Base-by-base conservation (phyloP, 352 stramenopile genomes). In the Pythium insidiosum region DNA sequence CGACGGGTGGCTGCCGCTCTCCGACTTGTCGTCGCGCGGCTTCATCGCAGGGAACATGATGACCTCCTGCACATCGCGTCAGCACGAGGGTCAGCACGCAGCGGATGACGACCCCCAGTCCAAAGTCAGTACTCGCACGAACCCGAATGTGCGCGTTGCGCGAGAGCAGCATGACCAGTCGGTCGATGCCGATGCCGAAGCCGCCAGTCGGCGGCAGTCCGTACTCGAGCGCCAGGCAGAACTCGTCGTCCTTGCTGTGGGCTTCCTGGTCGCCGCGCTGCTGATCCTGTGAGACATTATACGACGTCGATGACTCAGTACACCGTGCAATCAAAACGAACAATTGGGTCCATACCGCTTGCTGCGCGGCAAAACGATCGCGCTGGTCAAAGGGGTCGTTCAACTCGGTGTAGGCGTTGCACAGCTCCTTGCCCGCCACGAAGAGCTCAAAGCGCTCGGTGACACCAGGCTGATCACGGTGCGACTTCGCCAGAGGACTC, bases 21-120 rank as follows among this genome's bases (percentile, higher is more conserved):
- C n/a, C n/a, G n/a, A n/a, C n/a, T n/a, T 21, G 1, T 43, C 35
- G 1, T 61, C 43, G 21, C 46, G 47, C 7, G 93, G 95, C 65
- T 99, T 99, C 96, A 99, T 99, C 15, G 95, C 96, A 26, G 97
- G 97, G 72, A 99, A 99, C 40, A 99, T 70, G 43, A 99, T 85
- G 21, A 99, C 96, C 68, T 99, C 97, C 82, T 99, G 94, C 22
- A 66, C 22, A 26, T 43, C 16, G 15, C n/a, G n/a, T n/a, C n/a
- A n/a, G n/a, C n/a, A n/a, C n/a, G n/a, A n/a, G n/a, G n/a, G n/a
- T n/a, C n/a, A n/a, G n/a, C n/a, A n/a, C n/a, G n/a, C n/a, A n/a
- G n/a, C n/a, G n/a, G n/a, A n/a, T n/a, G n/a, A n/a, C n/a, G n/a
- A n/a, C n/a, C n/a, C n/a, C n/a, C n/a, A n/a, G n/a, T n/a, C n/a